Evolutionary conservation across 202 grass and related monocot genomes (phyloP).

Genomic region (Tripidium arundinaceum): DNA sequence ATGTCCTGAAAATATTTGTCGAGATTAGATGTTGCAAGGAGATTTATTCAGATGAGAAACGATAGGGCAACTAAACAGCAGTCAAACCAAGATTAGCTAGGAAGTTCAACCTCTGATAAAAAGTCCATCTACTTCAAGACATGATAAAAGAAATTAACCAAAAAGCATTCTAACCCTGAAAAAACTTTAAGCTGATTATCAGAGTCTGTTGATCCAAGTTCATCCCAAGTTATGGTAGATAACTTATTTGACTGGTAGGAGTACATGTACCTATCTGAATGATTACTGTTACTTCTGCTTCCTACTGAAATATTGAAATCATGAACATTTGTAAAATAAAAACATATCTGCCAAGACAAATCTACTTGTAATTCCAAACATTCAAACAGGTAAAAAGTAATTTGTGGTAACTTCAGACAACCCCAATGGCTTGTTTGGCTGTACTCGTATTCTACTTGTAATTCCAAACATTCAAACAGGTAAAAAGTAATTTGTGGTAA

Average conservation of each 20-base stretch:
- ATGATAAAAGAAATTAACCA: background rate
- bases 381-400: background rate
- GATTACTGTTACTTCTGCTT: background rate
- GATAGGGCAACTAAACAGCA: background rate
- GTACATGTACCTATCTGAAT: background rate
- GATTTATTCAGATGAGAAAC: background rate
- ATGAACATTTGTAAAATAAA: background rate
- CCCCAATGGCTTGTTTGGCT: too few relatives aligned
- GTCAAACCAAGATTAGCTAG: background rate
- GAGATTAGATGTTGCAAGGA: background rate
- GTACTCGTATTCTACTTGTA: too few relatives aligned
- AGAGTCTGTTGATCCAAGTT: background rate
- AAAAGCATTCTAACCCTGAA: background rate
- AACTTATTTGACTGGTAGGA: background rate
- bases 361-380: background rate
- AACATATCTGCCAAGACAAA: background rate
- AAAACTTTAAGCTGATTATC: background rate
- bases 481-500: too few relatives aligned
- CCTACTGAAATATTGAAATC: background rate
- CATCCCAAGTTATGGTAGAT: background rate
- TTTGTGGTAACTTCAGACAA: background rate
- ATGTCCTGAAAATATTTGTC: constrained; percentile 59
- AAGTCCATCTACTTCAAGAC: background rate
- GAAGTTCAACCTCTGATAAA: background rate
- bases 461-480: too few relatives aligned